These are phyloP conservation scores for Meira miltonrushii DNA, from an alignment of 1,284 basidiomycete genomes.

Conservation along the genomic window DNA sequence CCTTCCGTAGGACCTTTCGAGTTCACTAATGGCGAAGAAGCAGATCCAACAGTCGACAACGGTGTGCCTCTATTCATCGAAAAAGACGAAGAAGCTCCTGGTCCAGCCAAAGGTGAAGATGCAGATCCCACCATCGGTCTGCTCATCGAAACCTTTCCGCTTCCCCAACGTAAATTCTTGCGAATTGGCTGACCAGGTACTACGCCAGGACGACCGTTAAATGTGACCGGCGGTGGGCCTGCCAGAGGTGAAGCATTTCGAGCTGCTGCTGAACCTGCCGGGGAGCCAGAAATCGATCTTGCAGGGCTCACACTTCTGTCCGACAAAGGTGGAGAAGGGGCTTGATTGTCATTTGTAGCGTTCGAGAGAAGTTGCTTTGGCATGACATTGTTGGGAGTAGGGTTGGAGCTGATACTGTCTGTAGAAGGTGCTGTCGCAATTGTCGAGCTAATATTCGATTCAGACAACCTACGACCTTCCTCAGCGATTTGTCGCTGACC, in stretches of 20 bases:
- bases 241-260: slow-evolving; percentile 26
- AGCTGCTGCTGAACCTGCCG: not conserved
- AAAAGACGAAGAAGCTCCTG: too few relatives aligned
- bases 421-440: not conserved
- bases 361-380: not conserved
- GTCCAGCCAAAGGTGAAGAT: not conserved
- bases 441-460: not conserved
- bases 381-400: not conserved
- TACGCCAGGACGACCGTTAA: slow-evolving; percentile 11
- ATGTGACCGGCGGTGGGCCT: slow-evolving; percentile 22
- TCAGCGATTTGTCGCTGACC: not conserved
- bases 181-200: slow-evolving; percentile 40
- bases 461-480: not conserved
- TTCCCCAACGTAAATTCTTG: slow-evolving; percentile 49
- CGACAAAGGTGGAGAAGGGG: not conserved
- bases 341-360: not conserved
- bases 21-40: too few relatives aligned
- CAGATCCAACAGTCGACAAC: too few relatives aligned
- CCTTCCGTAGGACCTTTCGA: too few relatives aligned
- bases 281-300: not conserved
- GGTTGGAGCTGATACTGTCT: not conserved
- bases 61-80: too few relatives aligned
- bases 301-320: not conserved
- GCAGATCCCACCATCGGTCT: slow-evolving; percentile 19
- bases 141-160: slow-evolving; percentile 41